phyloP scores from a whole-genome alignment of 2,329 filamentous ascomycete species.

The Microdochium paspali region DNA sequence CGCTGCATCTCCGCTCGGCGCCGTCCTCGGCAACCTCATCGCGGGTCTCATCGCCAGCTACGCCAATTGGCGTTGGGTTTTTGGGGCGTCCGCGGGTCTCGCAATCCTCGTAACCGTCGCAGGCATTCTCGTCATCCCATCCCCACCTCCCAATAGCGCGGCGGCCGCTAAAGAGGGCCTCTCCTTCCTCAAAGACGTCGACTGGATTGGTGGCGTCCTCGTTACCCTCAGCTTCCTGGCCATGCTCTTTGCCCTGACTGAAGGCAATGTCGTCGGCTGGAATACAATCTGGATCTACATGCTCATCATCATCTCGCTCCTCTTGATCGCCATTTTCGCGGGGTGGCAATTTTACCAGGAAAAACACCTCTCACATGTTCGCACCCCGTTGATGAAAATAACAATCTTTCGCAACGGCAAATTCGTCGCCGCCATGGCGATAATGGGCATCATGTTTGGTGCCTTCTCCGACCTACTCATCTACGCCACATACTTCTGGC shows the following conservation, averaged over 20 bases:
- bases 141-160: conserved; percentile 25
- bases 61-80: conserved; percentile 57
- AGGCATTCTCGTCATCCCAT: conserved; percentile 51
- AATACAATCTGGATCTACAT: conserved; percentile 49
- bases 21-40: conserved; percentile 55
- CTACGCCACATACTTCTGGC: conserved; percentile 62
- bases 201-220: conserved; percentile 57
- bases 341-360: conserved; percentile 54
- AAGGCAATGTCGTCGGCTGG: conserved; percentile 64
- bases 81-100: conserved; percentile 54
- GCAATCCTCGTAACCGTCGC: conserved; percentile 45
- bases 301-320: conserved; percentile 46
- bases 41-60: conserved; percentile 56
- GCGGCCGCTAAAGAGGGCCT: conserved; percentile 11
- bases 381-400: conserved; percentile 55
- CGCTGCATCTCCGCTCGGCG: conserved; percentile 55
- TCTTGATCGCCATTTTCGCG: conserved; percentile 47
- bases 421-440: conserved; percentile 54
- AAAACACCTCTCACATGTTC: conserved; percentile 25
- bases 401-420: conserved; percentile 50
- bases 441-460: conserved; percentile 58
- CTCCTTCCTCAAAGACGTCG: conserved; percentile 37
- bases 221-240: conserved; percentile 53
- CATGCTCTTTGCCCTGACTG: conserved; percentile 56
- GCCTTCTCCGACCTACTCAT: conserved; percentile 60